Conservation (phyloP, 1,139 yeast species). For the Candida labiduridarum region DNA sequence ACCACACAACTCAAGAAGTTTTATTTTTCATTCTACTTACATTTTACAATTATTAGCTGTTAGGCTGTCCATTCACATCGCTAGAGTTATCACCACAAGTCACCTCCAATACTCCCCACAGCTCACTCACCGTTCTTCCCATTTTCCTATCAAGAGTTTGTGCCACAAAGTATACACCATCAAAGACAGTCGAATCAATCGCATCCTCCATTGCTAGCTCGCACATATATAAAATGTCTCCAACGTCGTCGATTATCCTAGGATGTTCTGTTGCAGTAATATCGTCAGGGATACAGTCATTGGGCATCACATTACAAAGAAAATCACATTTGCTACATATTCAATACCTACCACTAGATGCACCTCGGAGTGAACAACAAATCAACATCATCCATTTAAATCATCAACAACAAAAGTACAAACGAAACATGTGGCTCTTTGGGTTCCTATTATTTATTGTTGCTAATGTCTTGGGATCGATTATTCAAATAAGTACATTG, state of each 20-base stretch:
- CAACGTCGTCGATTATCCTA: conserved; percentile 31
- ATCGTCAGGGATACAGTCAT: conserved; percentile 79
- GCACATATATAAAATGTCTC: conserved; percentile 6
- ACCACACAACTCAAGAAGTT: too few species aligned
- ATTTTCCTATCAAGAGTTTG: too few species aligned
- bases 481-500: conserved; percentile 80
- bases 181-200: too few species aligned
- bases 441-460: conserved; percentile 73
- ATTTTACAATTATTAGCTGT: too few species aligned
- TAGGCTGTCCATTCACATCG: too few species aligned
- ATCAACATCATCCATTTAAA: conserved; percentile 17
- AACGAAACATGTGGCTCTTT: conserved; percentile 70
- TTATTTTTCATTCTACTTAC: too few species aligned
- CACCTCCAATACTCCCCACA: too few species aligned
- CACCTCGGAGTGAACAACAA: conserved; percentile 11
- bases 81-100: too few species aligned
- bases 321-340: conserved; percentile 61
- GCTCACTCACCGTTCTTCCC: too few species aligned
- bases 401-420: conserved; percentile 40
- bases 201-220: not conserved
- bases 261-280: conserved; percentile 79
- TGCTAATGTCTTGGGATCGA: conserved; percentile 79
- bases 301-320: conserved; percentile 83
- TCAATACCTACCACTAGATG: conserved; percentile 20
- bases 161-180: too few species aligned